Percentiles rank a stretch among this genome's conserved stretches.
Conservation (phyloP, 208 protist genomes). For the Entamoeba moshkovskii region DNA sequence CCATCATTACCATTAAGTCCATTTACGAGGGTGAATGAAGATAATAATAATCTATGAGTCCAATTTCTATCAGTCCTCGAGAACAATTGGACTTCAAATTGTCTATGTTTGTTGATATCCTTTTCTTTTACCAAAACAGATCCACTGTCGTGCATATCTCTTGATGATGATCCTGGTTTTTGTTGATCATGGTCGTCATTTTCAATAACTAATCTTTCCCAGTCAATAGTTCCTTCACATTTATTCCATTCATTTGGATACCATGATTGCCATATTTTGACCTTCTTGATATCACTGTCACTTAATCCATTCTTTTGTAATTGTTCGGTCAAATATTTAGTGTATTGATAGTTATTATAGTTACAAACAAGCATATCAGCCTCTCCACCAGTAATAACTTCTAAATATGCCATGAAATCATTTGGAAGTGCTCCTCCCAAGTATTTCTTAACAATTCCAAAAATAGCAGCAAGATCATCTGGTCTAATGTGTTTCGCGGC, state of each 20-base stretch:
- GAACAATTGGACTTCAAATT: constrained; percentile 48
- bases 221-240: neutral
- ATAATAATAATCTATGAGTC: constrained; percentile 43
- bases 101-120: constrained; percentile 30
- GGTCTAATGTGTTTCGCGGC: constrained; percentile 53
- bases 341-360: constrained; percentile 40
- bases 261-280: constrained; percentile 51
- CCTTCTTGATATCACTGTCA: constrained; percentile 41
- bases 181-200: constrained; percentile 51
- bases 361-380: constrained; percentile 39
- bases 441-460: constrained; percentile 36
- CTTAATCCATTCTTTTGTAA: constrained; percentile 31
- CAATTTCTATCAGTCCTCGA: constrained; percentile 40
- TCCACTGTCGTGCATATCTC: constrained; percentile 48
- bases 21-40: constrained; percentile 31
- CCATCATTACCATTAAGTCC: constrained; percentile 10
- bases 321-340: constrained; percentile 14
- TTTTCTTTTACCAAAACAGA: constrained; percentile 40
- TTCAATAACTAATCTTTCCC: constrained; percentile 38
- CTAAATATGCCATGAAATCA: constrained; percentile 47
- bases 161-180: constrained; percentile 37
- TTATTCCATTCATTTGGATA: constrained; percentile 39
- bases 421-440: constrained; percentile 45
- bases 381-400: constrained; percentile 47
- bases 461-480: constrained; percentile 40